phyloP scores from a whole-genome alignment of 179 eudicot genomes.

The Silene noctiflora region DNA sequence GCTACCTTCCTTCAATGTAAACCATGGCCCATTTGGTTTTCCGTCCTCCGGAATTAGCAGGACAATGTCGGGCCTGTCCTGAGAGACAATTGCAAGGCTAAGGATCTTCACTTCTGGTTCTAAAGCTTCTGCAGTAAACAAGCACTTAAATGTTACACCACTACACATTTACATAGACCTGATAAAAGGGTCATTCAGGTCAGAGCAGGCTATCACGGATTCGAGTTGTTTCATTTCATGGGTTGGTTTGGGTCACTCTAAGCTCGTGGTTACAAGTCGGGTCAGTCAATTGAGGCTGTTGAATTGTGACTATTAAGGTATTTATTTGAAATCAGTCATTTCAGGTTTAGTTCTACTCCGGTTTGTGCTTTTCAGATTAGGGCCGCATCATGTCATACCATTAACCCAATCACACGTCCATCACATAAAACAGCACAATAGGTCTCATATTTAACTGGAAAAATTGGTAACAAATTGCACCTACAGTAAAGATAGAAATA shows the following conservation, averaged over 20 bases:
- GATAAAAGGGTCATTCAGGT: no score
- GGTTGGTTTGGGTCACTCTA: no score
- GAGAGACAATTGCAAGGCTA: conserved; percentile 57
- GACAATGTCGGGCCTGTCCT: conserved; percentile 55
- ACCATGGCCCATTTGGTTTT: conserved; percentile 63
- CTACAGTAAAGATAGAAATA: background rate
- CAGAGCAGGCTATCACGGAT: no score
- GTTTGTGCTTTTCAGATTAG: no score
- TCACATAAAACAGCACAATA: background rate
- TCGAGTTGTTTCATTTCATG: no score
- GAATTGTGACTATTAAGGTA: no score
- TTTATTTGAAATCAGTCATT: no score
- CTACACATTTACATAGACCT: background rate
- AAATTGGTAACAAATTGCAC: background rate
- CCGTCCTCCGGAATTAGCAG: conserved; percentile 66
- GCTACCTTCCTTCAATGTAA: conserved; percentile 76
- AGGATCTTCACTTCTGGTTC: conserved; percentile 78
- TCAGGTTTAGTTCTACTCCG: no score
- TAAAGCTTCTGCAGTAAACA: conserved; percentile 40
- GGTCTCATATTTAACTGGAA: background rate
- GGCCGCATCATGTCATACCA: no score
- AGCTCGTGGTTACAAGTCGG: no score
- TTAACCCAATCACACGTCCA: background rate
- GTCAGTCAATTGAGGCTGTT: no score
- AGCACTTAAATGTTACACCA: conserved; percentile 9